Base-by-base conservation (phyloP, 176 grass and related monocot genomes). In the Saccharum spontaneum region DNA sequence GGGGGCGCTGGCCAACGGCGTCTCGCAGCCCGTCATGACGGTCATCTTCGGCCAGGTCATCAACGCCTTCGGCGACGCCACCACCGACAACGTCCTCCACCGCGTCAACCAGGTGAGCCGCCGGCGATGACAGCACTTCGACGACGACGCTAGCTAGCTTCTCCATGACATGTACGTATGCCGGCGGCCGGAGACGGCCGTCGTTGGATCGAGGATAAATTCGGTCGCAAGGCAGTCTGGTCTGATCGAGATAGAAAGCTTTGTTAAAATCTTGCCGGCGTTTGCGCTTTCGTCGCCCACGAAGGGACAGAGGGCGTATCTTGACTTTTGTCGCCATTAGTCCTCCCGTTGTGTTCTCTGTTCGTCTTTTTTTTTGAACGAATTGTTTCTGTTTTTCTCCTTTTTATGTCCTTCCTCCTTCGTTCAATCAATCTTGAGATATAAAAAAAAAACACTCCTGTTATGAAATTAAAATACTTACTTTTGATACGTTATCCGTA, bases 21-120 rank as follows among this genome's bases (percentile, higher is more conserved):
- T 92, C 8, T 71, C 87, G 80, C 90, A 92, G 87, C 90, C 90
- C 83, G 75, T 84, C 68, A 89, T 92, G 90, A 84, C 87, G 2
- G 36, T 92, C 80, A 84, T 92, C 87, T 92, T 92, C 83, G 87
- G 90, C 83, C 75, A 92, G 75, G 61, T 83, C 49, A 83, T 84
- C 87, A 59, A 92, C 86, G 90, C 83, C 75, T 92, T 92, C 79
- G 90, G 90, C 75, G 79, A 12, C 8, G 79, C 83, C 79, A 71
- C 55, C 83, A 2, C 3, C 23, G 67, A 12, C 83, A 41, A 4
- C 83, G 73, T 92, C 79, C 83, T 92, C 79, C 4, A 3, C 61
- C 90, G 84, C 75, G 90, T 92, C 63, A 86, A 83, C 90, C 7
- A 89, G 74, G 90, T 92, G 26, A 92, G 79, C 15, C 46, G 45